Evolutionary conservation across 2,329 filamentous ascomycete species (phyloP).

Genomic region (Penicillium freii): DNA sequence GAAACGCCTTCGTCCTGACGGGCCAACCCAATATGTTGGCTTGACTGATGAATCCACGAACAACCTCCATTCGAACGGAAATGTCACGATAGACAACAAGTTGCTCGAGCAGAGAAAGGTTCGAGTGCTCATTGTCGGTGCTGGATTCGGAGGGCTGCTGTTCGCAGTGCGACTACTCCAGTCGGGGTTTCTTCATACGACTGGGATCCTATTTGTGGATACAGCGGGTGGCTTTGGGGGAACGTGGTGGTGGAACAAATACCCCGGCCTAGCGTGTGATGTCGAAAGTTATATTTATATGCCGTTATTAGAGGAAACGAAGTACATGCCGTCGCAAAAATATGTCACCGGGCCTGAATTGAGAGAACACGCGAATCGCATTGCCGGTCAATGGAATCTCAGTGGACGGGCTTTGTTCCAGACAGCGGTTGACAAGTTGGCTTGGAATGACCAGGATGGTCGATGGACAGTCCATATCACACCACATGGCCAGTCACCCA

Average conservation of each 20-base stretch:
- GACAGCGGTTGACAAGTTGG: conserved; percentile 42
- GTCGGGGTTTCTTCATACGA: conserved; percentile 29
- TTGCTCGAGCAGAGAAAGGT: background rate
- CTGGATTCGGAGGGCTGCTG: conserved; percentile 46
- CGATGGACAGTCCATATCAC: conserved; percentile 33
- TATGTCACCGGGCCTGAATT: conserved; percentile 50
- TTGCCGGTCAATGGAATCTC: conserved; percentile 48
- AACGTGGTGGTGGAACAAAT: conserved; percentile 52
- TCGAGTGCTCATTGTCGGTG: conserved; percentile 41
- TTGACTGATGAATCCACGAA: background rate
- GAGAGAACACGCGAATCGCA: conserved; percentile 46
- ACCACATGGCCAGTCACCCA: conserved; percentile 20
- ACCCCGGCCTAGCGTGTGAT: conserved; percentile 55
- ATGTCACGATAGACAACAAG: background rate
- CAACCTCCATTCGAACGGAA: background rate
- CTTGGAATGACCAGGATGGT: conserved; percentile 48
- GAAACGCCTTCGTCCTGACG: background rate
- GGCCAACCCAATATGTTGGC: background rate
- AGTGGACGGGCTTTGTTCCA: conserved; percentile 48
- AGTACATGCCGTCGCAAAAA: conserved; percentile 56
- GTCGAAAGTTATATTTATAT: conserved; percentile 61
- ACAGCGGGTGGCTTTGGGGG: conserved; percentile 51
- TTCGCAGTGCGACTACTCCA: conserved; percentile 43
- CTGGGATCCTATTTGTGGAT: conserved; percentile 15
- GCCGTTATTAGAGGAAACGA: conserved; percentile 60